These are phyloP conservation scores for Pezicula neosporulosa DNA, from an alignment of 2,329 filamentous ascomycete genomes.

Conservation along the genomic window DNA sequence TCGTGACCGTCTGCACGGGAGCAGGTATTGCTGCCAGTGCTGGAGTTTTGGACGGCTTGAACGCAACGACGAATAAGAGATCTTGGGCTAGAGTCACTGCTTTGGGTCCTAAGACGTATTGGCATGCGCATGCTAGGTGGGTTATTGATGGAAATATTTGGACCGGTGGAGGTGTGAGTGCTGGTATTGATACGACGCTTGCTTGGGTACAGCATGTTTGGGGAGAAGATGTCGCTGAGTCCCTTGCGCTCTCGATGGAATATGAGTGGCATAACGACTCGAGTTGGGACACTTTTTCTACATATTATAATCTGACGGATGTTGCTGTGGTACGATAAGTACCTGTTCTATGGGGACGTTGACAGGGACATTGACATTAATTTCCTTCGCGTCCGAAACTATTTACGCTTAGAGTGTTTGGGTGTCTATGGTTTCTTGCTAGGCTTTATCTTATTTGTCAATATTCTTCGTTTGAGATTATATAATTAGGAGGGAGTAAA, in stretches of 20 bases:
- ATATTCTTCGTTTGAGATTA: too few species aligned
- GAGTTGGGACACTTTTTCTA: slow-evolving; percentile 51
- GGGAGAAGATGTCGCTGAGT: slow-evolving; percentile 45
- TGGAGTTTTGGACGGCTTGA: slow-evolving; percentile 55
- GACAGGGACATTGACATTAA: too few species aligned
- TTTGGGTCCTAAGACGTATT: slow-evolving; percentile 49
- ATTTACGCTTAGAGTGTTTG: too few species aligned
- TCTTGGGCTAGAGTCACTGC: slow-evolving; percentile 46
- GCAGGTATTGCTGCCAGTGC: slow-evolving; percentile 49
- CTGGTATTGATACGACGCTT: slow-evolving; percentile 59
- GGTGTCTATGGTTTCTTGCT: too few species aligned
- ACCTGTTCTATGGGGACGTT: too few species aligned
- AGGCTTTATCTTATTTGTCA: too few species aligned
- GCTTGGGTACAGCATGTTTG: slow-evolving; percentile 53
- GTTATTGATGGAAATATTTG: slow-evolving; percentile 64
- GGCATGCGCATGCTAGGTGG: slow-evolving; percentile 61
- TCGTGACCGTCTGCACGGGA: slow-evolving; percentile 66
- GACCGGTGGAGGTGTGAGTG: slow-evolving; percentile 60
- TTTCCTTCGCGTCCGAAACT: too few species aligned
- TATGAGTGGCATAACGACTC: slow-evolving; percentile 52
- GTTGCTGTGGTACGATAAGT: too few species aligned
- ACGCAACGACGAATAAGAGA: slow-evolving; percentile 65
- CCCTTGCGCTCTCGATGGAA: slow-evolving; percentile 50
- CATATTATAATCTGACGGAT: background rate
- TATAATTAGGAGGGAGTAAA: too few species aligned